Evolutionary conservation across 2,329 filamentous ascomycete genomes (phyloP).

Genomic region (Chaetomiaceae sp.): DNA sequence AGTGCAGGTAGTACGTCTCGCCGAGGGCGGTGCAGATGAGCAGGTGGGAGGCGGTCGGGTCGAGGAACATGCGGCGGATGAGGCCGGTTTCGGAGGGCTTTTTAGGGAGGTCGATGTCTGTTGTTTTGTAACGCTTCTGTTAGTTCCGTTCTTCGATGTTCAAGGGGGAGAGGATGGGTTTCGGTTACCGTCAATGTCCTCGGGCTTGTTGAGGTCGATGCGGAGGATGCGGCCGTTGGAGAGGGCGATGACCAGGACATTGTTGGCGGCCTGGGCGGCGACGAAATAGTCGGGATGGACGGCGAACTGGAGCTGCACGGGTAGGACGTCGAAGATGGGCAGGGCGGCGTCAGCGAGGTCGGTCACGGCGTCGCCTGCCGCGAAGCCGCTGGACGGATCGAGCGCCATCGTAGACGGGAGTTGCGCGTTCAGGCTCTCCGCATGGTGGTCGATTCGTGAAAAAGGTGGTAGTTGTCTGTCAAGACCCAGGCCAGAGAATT

Average conservation of each 20-base stretch:
- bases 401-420: conserved; percentile 61
- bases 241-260: conserved; percentile 87
- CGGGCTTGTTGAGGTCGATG: conserved; percentile 88
- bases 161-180: not conserved
- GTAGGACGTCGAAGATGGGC: conserved; percentile 92
- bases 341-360: conserved; percentile 52
- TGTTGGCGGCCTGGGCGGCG: conserved; percentile 93
- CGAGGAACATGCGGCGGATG: conserved; percentile 94
- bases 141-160: too few species aligned
- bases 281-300: conserved; percentile 95
- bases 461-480: not conserved
- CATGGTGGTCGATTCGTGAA: conserved; percentile 5
- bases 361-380: conserved; percentile 55
- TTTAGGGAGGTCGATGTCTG: conserved; percentile 95
- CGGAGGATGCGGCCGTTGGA: conserved; percentile 88
- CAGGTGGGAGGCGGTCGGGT: conserved; percentile 91
- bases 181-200: conserved; percentile 82
- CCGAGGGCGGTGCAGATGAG: conserved; percentile 85
- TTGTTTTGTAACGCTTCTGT: too few species aligned
- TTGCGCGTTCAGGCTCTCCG: conserved; percentile 10
- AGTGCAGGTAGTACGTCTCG: conserved; percentile 97
- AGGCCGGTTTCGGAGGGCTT: conserved; percentile 85
- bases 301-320: conserved; percentile 88
- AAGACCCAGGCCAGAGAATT: too few species aligned
- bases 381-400: conserved; percentile 67